Conservation (phyloP, 2,329 filamentous ascomycete species). For the Ophiocordyceps camponoti-floridani region DNA sequence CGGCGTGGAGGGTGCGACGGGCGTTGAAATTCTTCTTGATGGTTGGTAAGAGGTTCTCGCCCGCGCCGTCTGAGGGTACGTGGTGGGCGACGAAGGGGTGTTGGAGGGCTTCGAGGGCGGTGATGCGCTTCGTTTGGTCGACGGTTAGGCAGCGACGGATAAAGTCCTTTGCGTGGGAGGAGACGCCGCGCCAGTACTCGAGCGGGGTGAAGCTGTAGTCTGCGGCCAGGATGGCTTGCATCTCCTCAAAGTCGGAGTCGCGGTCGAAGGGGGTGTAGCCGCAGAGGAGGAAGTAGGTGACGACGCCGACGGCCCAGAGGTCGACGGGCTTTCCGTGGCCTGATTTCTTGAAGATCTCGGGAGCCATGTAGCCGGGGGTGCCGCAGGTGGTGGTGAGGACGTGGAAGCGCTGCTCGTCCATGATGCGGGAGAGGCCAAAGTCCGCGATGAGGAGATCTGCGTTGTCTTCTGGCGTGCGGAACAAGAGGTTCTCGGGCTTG, state of each 20-base stretch:
- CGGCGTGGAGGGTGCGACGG: slow-evolving; percentile 47
- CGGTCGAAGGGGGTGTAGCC: slow-evolving; percentile 97
- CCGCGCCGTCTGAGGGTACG: slow-evolving; percentile 25
- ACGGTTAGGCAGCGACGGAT: slow-evolving; percentile 84
- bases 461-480: slow-evolving; percentile 94
- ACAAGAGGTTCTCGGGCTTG: slow-evolving; percentile 92
- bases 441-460: slow-evolving; percentile 93
- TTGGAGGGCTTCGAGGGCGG: slow-evolving; percentile 60
- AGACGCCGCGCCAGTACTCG: slow-evolving; percentile 95
- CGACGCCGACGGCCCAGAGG: slow-evolving; percentile 95
- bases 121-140: slow-evolving; percentile 75
- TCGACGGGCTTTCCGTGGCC: slow-evolving; percentile 97
- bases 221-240: slow-evolving; percentile 94
- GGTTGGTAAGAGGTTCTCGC: slow-evolving; percentile 46
- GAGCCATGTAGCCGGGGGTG: slow-evolving; percentile 90
- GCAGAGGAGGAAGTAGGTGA: slow-evolving; percentile 95
- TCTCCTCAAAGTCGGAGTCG: slow-evolving; percentile 94
- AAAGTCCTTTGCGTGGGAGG: slow-evolving; percentile 71
- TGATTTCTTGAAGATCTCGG: slow-evolving; percentile 96
- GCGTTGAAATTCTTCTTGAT: slow-evolving; percentile 64
- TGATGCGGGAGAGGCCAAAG: slow-evolving; percentile 88
- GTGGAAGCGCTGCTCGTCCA: slow-evolving; percentile 98
- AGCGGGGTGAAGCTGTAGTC: slow-evolving; percentile 90
- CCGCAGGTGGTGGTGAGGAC: slow-evolving; percentile 95
- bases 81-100: slow-evolving; percentile 46